A percentile compares a stretch with the other conserved stretches of the same genome.
Conservation (phyloP, 1,139 yeast species). For the Taphrina wiesneri region DNA sequence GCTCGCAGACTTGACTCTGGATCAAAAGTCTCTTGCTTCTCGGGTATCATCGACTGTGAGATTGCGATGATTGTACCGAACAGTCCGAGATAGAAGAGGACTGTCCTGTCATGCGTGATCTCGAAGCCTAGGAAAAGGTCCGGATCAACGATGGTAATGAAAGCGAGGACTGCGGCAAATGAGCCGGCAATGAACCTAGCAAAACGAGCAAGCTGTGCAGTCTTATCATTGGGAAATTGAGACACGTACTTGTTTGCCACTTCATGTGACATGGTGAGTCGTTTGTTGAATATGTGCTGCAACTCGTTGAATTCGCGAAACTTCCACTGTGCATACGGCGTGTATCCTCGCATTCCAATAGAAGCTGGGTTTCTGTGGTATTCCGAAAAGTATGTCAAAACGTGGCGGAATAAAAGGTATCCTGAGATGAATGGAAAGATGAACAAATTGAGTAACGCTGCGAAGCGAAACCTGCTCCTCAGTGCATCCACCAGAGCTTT, state of each 20-base stretch:
- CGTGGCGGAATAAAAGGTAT: slow-evolving; percentile 77
- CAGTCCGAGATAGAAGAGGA: slow-evolving; percentile 80
- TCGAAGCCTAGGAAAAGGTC: slow-evolving; percentile 90
- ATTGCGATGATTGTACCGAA: slow-evolving; percentile 83
- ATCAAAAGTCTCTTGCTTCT: slow-evolving; percentile 71
- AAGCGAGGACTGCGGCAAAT: slow-evolving; percentile 80
- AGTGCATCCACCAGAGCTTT: slow-evolving; percentile 64
- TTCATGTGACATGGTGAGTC: slow-evolving; percentile 73
- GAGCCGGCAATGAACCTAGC: slow-evolving; percentile 83
- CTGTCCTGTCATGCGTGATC: slow-evolving; percentile 74
- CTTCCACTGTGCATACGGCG: slow-evolving; percentile 94
- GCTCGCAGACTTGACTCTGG: slow-evolving; percentile 81
- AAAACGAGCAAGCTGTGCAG: slow-evolving; percentile 58
- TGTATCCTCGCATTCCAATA: slow-evolving; percentile 81
- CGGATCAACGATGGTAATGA: slow-evolving; percentile 84
- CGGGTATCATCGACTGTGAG: slow-evolving; percentile 61
- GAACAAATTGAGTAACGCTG: slow-evolving; percentile 78
- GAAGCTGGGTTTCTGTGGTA: slow-evolving; percentile 85
- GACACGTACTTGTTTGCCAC: slow-evolving; percentile 81
- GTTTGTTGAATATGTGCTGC: slow-evolving; percentile 77
- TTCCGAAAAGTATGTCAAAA: slow-evolving; percentile 88
- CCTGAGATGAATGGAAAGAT: slow-evolving; percentile 83
- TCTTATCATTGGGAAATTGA: slow-evolving; percentile 87
- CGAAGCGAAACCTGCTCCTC: slow-evolving; percentile 75
- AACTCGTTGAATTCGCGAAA: slow-evolving; percentile 90